phyloP scores from a whole-genome alignment of 202 grass and related monocot genomes.

The Zoysia matrella region DNA sequence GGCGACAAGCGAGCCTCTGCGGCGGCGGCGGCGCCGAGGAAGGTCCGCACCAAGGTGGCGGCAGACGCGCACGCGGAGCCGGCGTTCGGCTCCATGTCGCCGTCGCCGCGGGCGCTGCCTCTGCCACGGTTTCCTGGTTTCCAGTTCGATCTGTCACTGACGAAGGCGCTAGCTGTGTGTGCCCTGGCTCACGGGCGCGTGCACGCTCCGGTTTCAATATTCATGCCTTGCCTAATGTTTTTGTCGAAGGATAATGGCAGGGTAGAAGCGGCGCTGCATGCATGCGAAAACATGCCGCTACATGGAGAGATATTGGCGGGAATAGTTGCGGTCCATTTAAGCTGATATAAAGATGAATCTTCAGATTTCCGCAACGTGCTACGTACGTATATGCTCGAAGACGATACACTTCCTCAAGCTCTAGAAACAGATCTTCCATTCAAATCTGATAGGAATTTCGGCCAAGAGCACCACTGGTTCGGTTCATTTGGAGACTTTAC shows the following conservation, averaged over 20 bases:
- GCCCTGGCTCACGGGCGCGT: too few relatives aligned
- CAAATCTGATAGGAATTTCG: too few relatives aligned
- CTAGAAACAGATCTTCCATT: background rate
- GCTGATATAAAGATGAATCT: background rate
- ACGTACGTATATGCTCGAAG: background rate
- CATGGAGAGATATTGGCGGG: background rate
- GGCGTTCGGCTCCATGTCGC: slow-evolving; percentile 48
- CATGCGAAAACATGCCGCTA: background rate
- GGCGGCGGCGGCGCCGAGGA: background rate
- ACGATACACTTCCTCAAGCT: background rate
- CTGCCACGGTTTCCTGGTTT: slow-evolving; percentile 44
- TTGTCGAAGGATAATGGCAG: slow-evolving; percentile 25
- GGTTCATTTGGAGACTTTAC: background rate
- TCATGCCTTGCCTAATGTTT: slow-evolving; percentile 34
- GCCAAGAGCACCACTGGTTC: background rate
- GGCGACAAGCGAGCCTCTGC: too few relatives aligned
- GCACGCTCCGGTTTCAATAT: background rate
- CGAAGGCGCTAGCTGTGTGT: too few relatives aligned
- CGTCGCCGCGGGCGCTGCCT: slow-evolving; percentile 60
- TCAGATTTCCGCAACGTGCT: background rate
- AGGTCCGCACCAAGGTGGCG: slow-evolving; percentile 24
- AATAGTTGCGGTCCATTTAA: slow-evolving; percentile 30
- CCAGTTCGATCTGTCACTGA: too few relatives aligned
- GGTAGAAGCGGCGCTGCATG: background rate
- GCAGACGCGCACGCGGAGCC: slow-evolving; percentile 55